phyloP scores from a whole-genome alignment of 2,329 filamentous ascomycete genomes.

The Beauveria sp. region DNA sequence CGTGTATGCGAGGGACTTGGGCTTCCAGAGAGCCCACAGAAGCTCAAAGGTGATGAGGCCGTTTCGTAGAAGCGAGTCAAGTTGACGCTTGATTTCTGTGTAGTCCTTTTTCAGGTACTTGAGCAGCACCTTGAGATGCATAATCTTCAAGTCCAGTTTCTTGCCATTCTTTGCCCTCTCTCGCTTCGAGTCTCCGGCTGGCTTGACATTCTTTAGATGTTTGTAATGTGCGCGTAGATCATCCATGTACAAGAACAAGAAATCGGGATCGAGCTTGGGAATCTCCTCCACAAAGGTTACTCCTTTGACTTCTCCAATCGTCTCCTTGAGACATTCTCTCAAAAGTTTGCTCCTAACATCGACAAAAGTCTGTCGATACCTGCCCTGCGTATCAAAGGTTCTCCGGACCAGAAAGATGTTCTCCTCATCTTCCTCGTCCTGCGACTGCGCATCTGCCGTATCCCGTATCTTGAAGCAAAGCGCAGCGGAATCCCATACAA shows the following conservation, averaged over 20 bases:
- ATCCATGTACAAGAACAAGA: conserved; percentile 67
- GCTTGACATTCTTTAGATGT: conserved; percentile 52
- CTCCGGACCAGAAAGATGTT: conserved; percentile 79
- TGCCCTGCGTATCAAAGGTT: conserved; percentile 77
- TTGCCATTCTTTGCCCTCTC: conserved; percentile 55
- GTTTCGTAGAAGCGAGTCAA: conserved; percentile 72
- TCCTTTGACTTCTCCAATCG: conserved; percentile 33
- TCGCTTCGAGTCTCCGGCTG: conserved; percentile 39
- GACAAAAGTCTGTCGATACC: conserved; percentile 63
- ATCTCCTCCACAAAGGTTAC: conserved; percentile 74
- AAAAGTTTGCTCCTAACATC: conserved; percentile 81
- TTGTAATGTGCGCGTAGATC: conserved; percentile 61
- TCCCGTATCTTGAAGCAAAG: conserved; percentile 49
- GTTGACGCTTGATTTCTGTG: conserved; percentile 63
- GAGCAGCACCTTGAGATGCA: conserved; percentile 64
- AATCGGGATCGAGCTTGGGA: conserved; percentile 63
- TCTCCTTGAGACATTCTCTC: conserved; percentile 49
- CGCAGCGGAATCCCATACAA: conserved; percentile 43
- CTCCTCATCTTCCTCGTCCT: conserved; percentile 58
- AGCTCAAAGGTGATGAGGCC: conserved; percentile 85
- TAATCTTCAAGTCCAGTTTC: conserved; percentile 48
- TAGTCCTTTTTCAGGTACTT: conserved; percentile 79
- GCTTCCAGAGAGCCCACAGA: conserved; percentile 83
- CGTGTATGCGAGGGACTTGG: conserved; percentile 70
- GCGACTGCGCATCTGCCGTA: conserved; percentile 34